Base-by-base conservation (phyloP, 176 grass and related monocot species). In the Calamus simplicifolius region DNA sequence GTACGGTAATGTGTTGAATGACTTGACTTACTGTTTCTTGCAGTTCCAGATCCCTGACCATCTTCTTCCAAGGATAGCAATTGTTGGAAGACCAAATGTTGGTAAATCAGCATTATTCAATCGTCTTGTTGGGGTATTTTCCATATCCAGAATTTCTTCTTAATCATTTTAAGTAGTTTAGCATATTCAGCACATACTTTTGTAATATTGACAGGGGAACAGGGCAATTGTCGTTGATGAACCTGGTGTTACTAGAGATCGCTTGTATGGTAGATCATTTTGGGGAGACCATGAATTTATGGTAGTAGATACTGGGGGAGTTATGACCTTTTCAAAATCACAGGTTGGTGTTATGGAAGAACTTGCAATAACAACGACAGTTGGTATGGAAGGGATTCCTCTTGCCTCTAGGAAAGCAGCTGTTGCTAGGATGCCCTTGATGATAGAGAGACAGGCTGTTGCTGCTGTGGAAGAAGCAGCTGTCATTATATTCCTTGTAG, bases 51-150 rank as follows among this genome's bases (percentile, higher is more conserved):
- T 97, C 54, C 83, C 83, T 57, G 92, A 96, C 64, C 73, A 57
- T 80, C 75, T 75, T 82, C 86, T 96, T 72, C 86, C 92, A 3
- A 90, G 73, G 51, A 83, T 96, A 69, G 77, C 86, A 19, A 82
- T 90, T 62, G 82, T 96, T 79, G 92, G 92, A 35, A 81, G 83
- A 50, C 92, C 86, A n/a, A 96, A 96, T 71, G 91, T 96, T 30
- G 83, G 83, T 71, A 96, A 90, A 90, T 90, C 91, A 56, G 91
- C 86, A 8, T 72, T 96, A 5, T 96, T 96, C 79, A 90, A 96
- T 35, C 71, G 91, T 54, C 91, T 96, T 66, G 80, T 96, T 10
- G 91, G 91, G 83, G 91, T 96, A 90, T 10, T 68, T 55, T 18
- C n/a, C 6, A 31, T 67, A 19, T 23, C 4, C 25, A 25, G 35